Evolutionary conservation across 345 rosid species (phyloP).

Genomic region (Cardamine chenopodiifolia): DNA sequence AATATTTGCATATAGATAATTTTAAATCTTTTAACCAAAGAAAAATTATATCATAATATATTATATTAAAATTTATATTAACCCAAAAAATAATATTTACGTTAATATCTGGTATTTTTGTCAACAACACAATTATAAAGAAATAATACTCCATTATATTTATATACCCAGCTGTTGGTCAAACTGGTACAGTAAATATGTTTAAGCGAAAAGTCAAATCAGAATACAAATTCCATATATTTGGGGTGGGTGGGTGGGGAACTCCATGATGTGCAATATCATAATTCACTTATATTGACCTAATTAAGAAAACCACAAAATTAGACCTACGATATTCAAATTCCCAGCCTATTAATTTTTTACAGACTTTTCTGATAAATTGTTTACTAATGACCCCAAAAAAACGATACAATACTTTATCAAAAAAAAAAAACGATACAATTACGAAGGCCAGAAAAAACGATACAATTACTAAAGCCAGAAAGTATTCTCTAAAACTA

Average conservation of each 20-base stretch:
- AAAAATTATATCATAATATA: no score
- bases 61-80: no score
- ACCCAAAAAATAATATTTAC: not conserved
- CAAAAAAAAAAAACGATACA: not conserved
- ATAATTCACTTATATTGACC: not conserved
- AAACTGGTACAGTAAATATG: conserved; percentile 4
- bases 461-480: not conserved
- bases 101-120: not conserved
- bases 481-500: not conserved
- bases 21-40: not conserved
- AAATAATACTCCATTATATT: not conserved
- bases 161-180: conserved; percentile 23
- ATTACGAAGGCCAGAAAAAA: not conserved
- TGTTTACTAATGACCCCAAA: not conserved
- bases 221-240: conserved; percentile 12
- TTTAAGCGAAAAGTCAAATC: conserved; percentile 25
- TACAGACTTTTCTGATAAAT: not conserved
- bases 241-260: no score
- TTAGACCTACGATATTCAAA: not conserved
- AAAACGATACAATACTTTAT: no score
- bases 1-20: not conserved
- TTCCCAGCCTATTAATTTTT: not conserved
- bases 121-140: not conserved
- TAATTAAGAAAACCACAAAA: no score
- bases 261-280: not conserved